Base-by-base conservation (phyloP, 805 yeast genomes). In the Metschnikowia gelsemii region DNA sequence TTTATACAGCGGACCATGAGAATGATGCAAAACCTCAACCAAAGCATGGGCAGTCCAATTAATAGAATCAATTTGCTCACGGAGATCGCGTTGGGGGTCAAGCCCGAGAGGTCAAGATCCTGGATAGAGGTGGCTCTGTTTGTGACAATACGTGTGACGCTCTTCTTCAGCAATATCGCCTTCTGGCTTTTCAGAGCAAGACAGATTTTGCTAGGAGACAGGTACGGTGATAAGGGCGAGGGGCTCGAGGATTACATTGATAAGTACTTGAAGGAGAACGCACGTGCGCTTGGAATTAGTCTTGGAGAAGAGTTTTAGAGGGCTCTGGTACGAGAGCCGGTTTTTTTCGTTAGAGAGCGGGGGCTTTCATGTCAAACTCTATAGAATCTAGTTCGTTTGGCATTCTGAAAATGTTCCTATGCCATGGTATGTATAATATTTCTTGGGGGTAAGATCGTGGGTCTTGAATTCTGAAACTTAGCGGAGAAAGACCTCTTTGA, bases 1-100 rank as follows among this genome's bases (percentile, higher is more conserved):
- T 84, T 85, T 51, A 62, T 86, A 5, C 78, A 84, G 40, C 65
- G 91, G 53, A 72, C 86, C 8, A 82, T 84, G 84, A 67, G 90
- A 45, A 84, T 85, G 68, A 73, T 86, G 37, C 91, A 84, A 57
- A 80, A 80, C 18, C 61, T 82, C 48, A 85, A 86, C 57, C 79
- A 78, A 49, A 65, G 64, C 25, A 77, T 76, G 56, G 87, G 83
- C 3, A 76, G 87, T 12, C 91, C 90, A 0, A 82, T 84, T n/a
- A 85, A 85, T 57, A 69, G 93, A 43, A 63, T 85, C 50, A 80
- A 79, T 43, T 56, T 82, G 21, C 66, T 85, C 40, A 85, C 86
- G 0, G 61, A 66, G 12, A 80, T 78, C 51, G 87, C 87, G 23
- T 55, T 70, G 13, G 50, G 54, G 12, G 8, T 32, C 4, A 11